Base-by-base conservation (phyloP, 805 yeast species). In the Starmera caribaea region DNA sequence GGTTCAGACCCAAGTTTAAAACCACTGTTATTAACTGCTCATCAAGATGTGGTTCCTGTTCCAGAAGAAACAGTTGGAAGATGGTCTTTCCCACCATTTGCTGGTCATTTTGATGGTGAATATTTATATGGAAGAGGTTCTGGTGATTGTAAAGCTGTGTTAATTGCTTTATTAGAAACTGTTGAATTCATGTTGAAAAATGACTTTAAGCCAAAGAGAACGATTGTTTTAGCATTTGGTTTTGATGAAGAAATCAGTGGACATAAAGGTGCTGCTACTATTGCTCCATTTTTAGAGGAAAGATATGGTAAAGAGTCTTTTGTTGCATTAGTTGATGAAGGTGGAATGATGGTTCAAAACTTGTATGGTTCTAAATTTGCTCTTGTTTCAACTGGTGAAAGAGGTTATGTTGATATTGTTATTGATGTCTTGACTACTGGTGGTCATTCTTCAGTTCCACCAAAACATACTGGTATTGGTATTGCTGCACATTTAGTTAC, bases 401-500 rank as follows among this genome's bases (percentile, higher is more conserved):
- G 77, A 55, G 84, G 85, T 8, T 69, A 68, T 43, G 54, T 79
- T 15, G 79, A 77, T 41, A 57, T 79, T 35, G 55, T 56, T 27
- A 63, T 81, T 32, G 65, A 66, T 4, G 59, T 82, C 33, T 60
- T 61, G 16, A 77, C 83, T 16, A 74, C 76, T 10, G 94, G 94
- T 31, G 94, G 94, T 8, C 94, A 83, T 53, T 76, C 90, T 1
- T 80, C 89, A 8, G 56, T 71, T 13, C 92, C 94, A 9, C 90
- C 89, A 2, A 80, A 74, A 36, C 92, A 85, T 53, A 83, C 92
- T 5, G 71, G 81, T 3, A 82, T 86, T 59, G 95, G 92, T 15
- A 70, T 85, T 29, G 63, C 79, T 38, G 66, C 86, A 2, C 76
- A 79, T 43, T 62, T 84, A 38, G 64, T 80, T n/a, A 54, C 63